A percentile compares a stretch with the other conserved stretches of the same genome.
Evolutionary conservation across 2,329 filamentous ascomycete species (phyloP).

Genomic region (Pseudocercospora ulei): DNA sequence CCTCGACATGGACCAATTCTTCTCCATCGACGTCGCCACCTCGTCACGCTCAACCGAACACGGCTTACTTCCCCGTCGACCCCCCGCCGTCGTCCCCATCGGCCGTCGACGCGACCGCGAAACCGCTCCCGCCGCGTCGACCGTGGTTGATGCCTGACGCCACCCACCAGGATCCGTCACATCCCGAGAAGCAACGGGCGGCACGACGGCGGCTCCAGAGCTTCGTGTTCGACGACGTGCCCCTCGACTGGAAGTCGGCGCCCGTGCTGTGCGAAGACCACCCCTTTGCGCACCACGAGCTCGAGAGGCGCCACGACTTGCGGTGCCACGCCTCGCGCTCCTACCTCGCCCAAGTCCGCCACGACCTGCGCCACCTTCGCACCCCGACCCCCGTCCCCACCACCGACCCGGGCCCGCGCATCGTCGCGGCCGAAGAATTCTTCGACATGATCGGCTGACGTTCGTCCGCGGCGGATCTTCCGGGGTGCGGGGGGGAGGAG

Average conservation of each 20-base stretch:
- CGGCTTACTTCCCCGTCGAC: conserved; percentile 1
- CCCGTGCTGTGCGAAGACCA: conserved; percentile 20
- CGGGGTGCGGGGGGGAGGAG: too few species aligned
- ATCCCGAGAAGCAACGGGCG: conserved; percentile 9
- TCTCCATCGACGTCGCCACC: conserved; percentile 10
- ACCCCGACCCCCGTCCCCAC: neutral
- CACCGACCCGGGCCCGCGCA: conserved; percentile 6
- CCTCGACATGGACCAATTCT: conserved; percentile 5
- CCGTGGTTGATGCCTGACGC: conserved; percentile 11
- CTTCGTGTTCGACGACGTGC: conserved; percentile 17
- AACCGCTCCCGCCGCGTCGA: neutral
- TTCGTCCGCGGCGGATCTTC: conserved; percentile 1
- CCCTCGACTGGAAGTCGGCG: conserved; percentile 24
- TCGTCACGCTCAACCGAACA: conserved; percentile 7
- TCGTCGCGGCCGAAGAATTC: conserved; percentile 21
- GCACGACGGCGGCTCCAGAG: conserved; percentile 16
- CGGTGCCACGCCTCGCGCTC: conserved; percentile 20
- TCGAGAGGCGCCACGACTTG: conserved; percentile 16
- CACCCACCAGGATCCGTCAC: conserved; percentile 7
- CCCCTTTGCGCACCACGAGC: conserved; percentile 14
- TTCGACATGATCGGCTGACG: conserved; percentile 26
- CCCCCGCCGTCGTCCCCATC: neutral
- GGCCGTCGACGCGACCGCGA: neutral
- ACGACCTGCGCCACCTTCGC: conserved; percentile 12
- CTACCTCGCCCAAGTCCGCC: conserved; percentile 15